Conservation (phyloP, 129 eudicot genomes). For the Gnaphalium uliginosum region DNA sequence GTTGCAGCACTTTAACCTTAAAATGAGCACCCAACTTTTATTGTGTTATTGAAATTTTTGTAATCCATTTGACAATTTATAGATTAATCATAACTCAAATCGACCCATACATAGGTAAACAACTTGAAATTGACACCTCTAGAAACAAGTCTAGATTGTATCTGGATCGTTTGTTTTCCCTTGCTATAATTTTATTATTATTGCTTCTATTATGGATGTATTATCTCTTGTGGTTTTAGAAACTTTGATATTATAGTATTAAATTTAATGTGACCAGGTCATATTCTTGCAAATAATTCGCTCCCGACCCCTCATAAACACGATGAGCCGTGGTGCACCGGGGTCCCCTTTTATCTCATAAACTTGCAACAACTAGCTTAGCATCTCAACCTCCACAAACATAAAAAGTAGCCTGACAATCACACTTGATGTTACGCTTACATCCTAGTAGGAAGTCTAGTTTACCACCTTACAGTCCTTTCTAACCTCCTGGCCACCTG, state of each 20-base stretch:
- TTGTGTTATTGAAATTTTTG: background rate
- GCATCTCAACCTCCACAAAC: too few species aligned
- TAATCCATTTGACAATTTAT: background rate
- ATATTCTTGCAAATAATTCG: conserved; percentile 17
- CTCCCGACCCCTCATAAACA: background rate
- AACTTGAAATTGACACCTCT: background rate
- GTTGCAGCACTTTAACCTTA: conserved; percentile 14
- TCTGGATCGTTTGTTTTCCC: background rate
- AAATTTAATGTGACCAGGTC: conserved; percentile 23
- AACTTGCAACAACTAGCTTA: conserved; percentile 19
- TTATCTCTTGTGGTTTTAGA: conserved; percentile 7
- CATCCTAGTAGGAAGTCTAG: conserved; percentile 25
- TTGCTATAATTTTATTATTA: background rate
- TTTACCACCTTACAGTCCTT: conserved; percentile 70
- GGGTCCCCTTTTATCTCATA: conserved; percentile 21
- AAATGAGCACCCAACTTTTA: background rate
- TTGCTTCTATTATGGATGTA: background rate
- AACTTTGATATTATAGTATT: conserved; percentile 17
- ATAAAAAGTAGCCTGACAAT: background rate
- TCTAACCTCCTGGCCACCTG: conserved; percentile 83
- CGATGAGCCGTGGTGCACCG: background rate
- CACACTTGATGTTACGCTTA: background rate
- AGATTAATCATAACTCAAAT: background rate
- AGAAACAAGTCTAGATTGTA: background rate
- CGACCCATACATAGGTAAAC: background rate